Base-by-base conservation (phyloP, 2,329 filamentous ascomycete genomes). In the Pestalotiopsis sp. region DNA sequence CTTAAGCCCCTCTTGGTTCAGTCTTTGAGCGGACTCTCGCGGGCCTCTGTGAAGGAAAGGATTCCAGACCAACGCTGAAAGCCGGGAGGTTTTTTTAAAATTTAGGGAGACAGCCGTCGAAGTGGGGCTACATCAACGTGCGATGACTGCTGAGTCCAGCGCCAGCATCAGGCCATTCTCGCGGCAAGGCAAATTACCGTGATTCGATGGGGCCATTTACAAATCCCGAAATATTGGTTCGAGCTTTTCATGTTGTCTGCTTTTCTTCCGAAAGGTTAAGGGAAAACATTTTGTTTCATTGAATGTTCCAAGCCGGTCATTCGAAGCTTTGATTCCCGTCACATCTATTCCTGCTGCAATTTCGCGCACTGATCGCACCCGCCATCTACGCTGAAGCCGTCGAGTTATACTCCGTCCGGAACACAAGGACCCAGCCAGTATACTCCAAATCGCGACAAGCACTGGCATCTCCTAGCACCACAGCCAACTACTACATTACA, bases 111-210 rank as follows among this genome's bases (percentile, higher is more conserved):
- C n/a, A 11, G n/a, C 9, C 11, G 27, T 12, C 13, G 4, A 23
- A 52, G 45, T 52, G 45, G 45, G n/a, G 6, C 45, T n/a, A 7
- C 31, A 36, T 52, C 14, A 64, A 64, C 62, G 23, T 64, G 7
- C 62, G 62, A 64, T 64, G 41, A 45, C 62, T 64, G 62, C 38
- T 64, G 62, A 64, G 41, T 9, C 12, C 31, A 56, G 38, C n/a
- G 36, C 27, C 23, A 41, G 49, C n/a, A 64, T 64, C 62, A 64
- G 38, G 38, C 62, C 62, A 64, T 52, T n/a, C 11, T 5, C 62
- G 23, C 9, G 62, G 38, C 23, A 36, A 27, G 39, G 27, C 14
- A 64, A 64, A 52, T 49, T 64, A 23, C 59, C 31, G 31, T 17
- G 20, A n/a, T 27, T 36, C 36, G 3, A 62, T 14, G n/a, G 31